Conservation (phyloP, 106 monocot species). For the Dioscorea zingiberensis region DNA sequence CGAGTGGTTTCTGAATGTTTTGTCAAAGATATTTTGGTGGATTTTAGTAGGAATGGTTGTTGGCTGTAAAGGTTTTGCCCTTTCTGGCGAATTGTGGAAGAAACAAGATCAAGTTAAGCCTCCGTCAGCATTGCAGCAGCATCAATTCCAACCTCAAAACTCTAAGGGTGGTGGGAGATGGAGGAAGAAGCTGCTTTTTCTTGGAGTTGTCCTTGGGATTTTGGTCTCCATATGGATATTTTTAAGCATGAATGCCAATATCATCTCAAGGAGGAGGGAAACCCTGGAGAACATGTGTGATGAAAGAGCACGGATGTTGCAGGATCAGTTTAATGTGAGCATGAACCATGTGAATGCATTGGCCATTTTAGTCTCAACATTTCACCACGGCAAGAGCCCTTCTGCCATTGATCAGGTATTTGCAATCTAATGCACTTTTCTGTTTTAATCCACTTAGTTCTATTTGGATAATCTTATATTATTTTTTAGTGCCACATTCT, state of each 20-base stretch:
- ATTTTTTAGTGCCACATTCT: too few relatives aligned
- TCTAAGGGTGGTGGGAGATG: conserved; percentile 47
- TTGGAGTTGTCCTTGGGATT: conserved; percentile 56
- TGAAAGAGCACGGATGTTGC: conserved; percentile 92
- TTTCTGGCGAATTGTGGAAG: conserved; percentile 13
- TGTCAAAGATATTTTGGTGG: conserved; percentile 17
- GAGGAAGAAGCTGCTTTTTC: conserved; percentile 50
- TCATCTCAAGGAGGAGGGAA: conserved; percentile 60
- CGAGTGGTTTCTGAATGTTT: conserved; percentile 12
- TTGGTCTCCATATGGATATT: conserved; percentile 62
- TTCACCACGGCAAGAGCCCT: conserved; percentile 83
- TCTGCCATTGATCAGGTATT: conserved; percentile 86
- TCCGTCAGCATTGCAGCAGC: conserved; percentile 3
- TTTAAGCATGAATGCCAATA: conserved; percentile 64
- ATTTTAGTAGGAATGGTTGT: conserved; percentile 19
- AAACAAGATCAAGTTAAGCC: conserved; percentile 10
- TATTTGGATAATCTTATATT: too few relatives aligned
- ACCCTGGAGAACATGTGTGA: conserved; percentile 83
- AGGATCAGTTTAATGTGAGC: conserved; percentile 95
- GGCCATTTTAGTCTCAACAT: conserved; percentile 80
- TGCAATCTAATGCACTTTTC: not conserved
- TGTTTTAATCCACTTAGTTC: too few relatives aligned
- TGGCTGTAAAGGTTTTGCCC: not conserved
- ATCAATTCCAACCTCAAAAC: conserved; percentile 21
- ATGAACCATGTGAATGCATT: conserved; percentile 94